These are phyloP conservation scores for Stachybotrys chartarum DNA, from an alignment of 2,329 filamentous ascomycete species.

Conservation along the genomic window DNA sequence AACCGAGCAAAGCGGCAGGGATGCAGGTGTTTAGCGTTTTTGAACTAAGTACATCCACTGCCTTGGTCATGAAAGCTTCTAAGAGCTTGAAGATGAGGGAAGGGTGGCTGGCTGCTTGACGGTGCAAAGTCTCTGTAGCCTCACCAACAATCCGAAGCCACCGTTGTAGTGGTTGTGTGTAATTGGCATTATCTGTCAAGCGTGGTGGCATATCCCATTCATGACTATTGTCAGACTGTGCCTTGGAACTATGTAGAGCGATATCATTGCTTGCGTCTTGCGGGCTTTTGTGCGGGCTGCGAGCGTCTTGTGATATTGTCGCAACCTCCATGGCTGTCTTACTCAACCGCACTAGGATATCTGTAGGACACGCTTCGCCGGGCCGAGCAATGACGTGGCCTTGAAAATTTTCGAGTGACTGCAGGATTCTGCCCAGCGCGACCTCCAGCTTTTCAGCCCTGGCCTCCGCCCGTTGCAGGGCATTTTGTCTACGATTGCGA, in stretches of 20 bases:
- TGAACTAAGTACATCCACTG: not conserved
- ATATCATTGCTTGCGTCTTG: not conserved
- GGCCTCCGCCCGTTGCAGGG: not conserved
- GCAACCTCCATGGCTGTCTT: not conserved
- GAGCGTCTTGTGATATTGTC: not conserved
- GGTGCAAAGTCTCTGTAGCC: not conserved
- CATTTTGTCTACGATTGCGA: not conserved
- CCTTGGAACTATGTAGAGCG: no score
- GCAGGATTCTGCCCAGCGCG: not conserved
- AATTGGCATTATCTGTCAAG: no score
- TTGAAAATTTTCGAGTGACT: not conserved
- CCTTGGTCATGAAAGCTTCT: not conserved
- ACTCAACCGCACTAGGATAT: not conserved
- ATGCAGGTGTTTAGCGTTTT: not conserved
- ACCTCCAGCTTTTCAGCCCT: not conserved
- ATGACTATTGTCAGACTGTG: no score
- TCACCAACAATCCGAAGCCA: no score
- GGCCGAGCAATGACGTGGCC: not conserved
- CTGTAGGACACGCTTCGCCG: not conserved
- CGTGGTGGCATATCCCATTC: no score
- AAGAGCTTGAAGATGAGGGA: not conserved
- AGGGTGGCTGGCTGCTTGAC: not conserved
- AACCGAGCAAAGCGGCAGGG: not conserved
- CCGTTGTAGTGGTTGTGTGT: no score
- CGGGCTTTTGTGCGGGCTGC: not conserved